Evolutionary conservation across 2,329 filamentous ascomycete species (phyloP).

Genomic region (Trichoderma sp.): DNA sequence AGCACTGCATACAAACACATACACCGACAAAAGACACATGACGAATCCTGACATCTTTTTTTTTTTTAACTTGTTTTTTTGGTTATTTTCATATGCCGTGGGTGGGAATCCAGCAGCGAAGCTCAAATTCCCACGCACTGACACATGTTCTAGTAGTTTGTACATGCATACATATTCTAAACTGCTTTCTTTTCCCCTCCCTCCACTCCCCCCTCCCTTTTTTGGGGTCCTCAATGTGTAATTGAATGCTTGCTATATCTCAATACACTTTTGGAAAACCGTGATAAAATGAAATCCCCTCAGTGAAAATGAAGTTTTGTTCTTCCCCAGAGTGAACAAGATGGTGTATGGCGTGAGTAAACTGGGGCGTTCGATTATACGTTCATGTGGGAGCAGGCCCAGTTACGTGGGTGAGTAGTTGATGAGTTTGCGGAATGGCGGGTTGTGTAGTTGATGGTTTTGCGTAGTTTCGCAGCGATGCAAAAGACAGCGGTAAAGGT

Average conservation of each 20-base stretch:
- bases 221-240: not conserved
- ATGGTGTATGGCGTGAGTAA: not conserved
- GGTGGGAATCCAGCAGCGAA: not conserved
- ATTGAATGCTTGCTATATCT: slow-evolving; percentile 16
- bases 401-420: not conserved
- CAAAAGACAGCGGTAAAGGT: not conserved
- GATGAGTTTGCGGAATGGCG: not conserved
- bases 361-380: not conserved
- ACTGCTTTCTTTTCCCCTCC: not conserved
- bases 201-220: not conserved
- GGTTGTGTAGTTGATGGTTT: not conserved
- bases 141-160: not conserved
- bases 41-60: not conserved
- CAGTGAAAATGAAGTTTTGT: not conserved
- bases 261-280: slow-evolving; percentile 6
- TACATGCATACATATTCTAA: slow-evolving; percentile 11
- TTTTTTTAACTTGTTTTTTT: slow-evolving; percentile 7
- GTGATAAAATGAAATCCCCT: not conserved
- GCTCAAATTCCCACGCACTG: not conserved
- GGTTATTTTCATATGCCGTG: not conserved
- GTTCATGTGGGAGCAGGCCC: not conserved
- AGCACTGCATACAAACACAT: not conserved
- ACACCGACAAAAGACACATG: not conserved
- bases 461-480: not conserved
- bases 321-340: not conserved